Evolutionary conservation across 805 yeast species (phyloP).

Genomic region (Candida nitratophila): DNA sequence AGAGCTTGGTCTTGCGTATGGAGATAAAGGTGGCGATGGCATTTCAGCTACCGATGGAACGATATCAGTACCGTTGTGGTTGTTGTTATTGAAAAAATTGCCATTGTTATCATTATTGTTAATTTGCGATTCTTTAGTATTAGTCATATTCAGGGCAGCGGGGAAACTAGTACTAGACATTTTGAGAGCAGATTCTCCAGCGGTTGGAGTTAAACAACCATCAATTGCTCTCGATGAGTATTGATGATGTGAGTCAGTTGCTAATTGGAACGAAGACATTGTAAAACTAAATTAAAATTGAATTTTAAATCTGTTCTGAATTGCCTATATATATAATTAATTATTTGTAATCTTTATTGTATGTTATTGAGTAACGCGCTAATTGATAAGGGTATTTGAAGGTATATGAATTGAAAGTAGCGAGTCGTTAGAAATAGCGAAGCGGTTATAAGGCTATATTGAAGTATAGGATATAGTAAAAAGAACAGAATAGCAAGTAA

Average conservation of each 20-base stretch:
- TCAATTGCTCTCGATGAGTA: constrained; percentile 13
- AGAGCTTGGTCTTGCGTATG: constrained; percentile 21
- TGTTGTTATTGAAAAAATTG: too few relatives aligned
- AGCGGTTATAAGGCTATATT: too few relatives aligned
- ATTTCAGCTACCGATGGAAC: constrained; percentile 13
- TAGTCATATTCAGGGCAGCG: too few relatives aligned
- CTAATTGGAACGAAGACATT: not conserved
- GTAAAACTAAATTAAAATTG: not conserved
- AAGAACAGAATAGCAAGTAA: too few relatives aligned
- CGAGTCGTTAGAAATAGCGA: too few relatives aligned
- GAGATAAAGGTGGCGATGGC: constrained; percentile 33
- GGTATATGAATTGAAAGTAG: too few relatives aligned
- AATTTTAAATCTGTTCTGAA: too few relatives aligned
- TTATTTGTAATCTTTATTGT: not conserved
- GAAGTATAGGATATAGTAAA: too few relatives aligned
- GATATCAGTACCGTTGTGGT: not conserved
- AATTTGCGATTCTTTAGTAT: not conserved
- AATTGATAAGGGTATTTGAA: too few relatives aligned
- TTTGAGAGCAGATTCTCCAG: constrained; percentile 1
- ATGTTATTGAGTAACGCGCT: too few relatives aligned
- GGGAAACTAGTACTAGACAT: not conserved
- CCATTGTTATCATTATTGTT: not conserved
- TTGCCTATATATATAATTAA: too few relatives aligned
- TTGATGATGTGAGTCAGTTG: not conserved
- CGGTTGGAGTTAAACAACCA: constrained; percentile 20